A percentile compares a stretch with the other conserved stretches of the same genome.
Evolutionary conservation across 2,329 filamentous ascomycete species (phyloP).

Genomic region (Cytospora paraplurivora): DNA sequence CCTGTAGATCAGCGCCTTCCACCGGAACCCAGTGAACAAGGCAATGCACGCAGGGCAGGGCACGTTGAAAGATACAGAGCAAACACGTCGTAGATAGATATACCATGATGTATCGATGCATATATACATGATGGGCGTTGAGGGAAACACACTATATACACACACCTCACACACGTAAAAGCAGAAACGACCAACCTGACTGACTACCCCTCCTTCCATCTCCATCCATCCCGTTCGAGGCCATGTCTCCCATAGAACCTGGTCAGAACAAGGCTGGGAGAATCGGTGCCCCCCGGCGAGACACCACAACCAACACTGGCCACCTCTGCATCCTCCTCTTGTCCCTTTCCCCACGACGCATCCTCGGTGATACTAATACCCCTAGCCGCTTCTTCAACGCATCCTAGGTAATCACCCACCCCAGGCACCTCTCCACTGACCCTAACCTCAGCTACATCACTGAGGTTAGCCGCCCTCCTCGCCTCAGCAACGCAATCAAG

Average conservation of each 20-base stretch:
- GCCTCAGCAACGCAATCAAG: constrained; percentile 20
- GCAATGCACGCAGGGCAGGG: too few relatives aligned
- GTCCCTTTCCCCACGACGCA: neutral
- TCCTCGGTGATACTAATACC: neutral
- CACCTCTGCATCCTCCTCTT: neutral
- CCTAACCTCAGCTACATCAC: neutral
- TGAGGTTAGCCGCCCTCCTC: constrained; percentile 1
- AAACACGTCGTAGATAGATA: too few relatives aligned
- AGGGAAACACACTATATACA: neutral
- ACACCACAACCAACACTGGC: neutral
- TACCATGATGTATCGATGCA: constrained; percentile 9
- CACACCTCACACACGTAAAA: too few relatives aligned
- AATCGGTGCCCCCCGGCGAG: neutral
- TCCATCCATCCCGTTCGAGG: constrained; percentile 8
- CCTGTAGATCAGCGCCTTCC: too few relatives aligned
- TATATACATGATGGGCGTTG: constrained; percentile 10
- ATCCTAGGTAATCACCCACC: constrained; percentile 12
- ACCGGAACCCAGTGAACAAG: too few relatives aligned
- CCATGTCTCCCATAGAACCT: constrained; percentile 22
- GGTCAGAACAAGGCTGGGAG: constrained; percentile 13
- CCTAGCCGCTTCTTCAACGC: constrained; percentile 9
- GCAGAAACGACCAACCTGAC: neutral
- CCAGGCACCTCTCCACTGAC: neutral
- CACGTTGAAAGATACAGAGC: too few relatives aligned
- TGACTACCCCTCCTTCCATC: neutral